These are phyloP conservation scores for Colletotrichum abscissum DNA, from an alignment of 2,329 filamentous ascomycete species.

Conservation along the genomic window DNA sequence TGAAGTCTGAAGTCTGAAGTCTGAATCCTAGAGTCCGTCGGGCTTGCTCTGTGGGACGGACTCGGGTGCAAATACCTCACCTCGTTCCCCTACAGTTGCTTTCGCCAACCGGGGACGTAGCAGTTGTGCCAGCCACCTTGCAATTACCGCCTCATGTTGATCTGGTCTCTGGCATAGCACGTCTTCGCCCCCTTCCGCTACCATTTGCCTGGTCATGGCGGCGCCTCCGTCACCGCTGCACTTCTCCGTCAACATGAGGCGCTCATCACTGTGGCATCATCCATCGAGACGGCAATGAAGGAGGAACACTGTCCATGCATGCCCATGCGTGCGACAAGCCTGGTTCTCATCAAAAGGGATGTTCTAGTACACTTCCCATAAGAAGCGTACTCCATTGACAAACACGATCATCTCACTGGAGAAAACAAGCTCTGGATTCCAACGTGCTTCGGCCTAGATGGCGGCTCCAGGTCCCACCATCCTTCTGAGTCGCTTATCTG, in stretches of 20 bases:
- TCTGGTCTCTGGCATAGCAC: background rate
- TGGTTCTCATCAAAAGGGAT: background rate
- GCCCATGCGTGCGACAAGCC: background rate
- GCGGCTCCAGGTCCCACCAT: background rate
- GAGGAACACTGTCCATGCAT: background rate
- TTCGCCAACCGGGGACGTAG: background rate
- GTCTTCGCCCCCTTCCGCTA: background rate
- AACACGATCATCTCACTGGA: background rate
- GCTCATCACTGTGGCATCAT: background rate
- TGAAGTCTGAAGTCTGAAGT: too few relatives aligned
- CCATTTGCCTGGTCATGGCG: background rate
- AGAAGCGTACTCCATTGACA: background rate
- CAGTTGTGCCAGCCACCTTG: background rate
- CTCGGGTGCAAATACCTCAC: background rate
- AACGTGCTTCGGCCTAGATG: slow-evolving; percentile 4
- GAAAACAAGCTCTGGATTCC: background rate
- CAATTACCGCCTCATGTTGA: background rate
- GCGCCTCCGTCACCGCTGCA: background rate
- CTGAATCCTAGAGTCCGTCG: background rate
- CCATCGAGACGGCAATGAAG: background rate
- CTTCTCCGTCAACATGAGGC: too few relatives aligned
- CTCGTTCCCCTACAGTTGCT: background rate
- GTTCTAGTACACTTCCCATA: background rate
- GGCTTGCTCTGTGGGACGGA: background rate
- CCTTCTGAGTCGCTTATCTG: background rate